phyloP scores from a whole-genome alignment of 2,329 filamentous ascomycete species.

The Tolypocladium album region DNA sequence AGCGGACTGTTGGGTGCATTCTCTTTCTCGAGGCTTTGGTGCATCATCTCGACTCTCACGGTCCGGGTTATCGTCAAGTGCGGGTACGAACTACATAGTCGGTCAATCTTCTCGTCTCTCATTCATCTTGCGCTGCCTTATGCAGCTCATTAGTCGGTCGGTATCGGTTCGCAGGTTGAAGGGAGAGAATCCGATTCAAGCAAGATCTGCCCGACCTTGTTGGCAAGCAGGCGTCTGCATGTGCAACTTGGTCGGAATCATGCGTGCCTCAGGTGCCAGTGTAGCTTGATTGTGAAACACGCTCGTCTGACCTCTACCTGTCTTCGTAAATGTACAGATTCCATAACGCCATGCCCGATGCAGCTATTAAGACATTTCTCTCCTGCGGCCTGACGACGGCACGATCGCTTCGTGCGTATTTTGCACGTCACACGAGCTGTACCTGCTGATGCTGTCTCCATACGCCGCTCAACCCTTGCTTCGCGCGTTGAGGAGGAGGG shows the following conservation, averaged over 20 bases:
- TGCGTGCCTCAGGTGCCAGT: slow-evolving; percentile 2
- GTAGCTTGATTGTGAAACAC: slow-evolving; percentile 9
- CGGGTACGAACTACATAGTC: not conserved
- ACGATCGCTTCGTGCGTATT: not conserved
- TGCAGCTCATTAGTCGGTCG: not conserved
- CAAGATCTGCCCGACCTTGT: too few relatives aligned
- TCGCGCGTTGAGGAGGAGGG: slow-evolving; percentile 86
- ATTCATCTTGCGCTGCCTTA: not conserved
- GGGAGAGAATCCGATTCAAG: not conserved
- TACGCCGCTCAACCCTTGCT: slow-evolving; percentile 44
- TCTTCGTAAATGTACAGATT: slow-evolving; percentile 22
- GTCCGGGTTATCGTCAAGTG: not conserved
- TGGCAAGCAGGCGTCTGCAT: not conserved
- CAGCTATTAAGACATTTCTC: slow-evolving; percentile 12
- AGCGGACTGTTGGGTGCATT: not conserved
- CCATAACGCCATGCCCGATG: slow-evolving; percentile 28
- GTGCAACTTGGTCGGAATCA: not conserved
- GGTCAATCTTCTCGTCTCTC: not conserved
- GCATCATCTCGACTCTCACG: not conserved
- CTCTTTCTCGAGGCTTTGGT: not conserved
- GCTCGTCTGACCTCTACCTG: slow-evolving; percentile 15
- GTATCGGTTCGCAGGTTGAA: not conserved
- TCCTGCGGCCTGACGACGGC: not conserved
- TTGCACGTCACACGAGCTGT: not conserved
- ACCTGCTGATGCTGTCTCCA: not conserved